These are phyloP conservation scores for Naumovozyma baii DNA, from an alignment of 805 yeast genomes.

Conservation along the genomic window DNA sequence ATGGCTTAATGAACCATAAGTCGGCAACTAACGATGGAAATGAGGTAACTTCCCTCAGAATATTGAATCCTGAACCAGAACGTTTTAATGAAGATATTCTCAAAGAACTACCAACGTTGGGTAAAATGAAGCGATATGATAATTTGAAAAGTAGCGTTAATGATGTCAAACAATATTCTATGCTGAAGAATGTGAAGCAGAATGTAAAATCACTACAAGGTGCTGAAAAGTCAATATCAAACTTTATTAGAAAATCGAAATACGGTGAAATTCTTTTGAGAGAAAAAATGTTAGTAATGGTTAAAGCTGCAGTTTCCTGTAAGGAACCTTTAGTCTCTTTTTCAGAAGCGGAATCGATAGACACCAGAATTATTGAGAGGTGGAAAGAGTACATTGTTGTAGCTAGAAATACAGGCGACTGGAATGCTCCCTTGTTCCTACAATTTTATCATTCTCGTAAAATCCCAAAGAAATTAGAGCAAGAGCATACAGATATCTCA, in stretches of 20 bases:
- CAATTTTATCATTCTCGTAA: conserved; percentile 50
- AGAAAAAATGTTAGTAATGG: conserved; percentile 61
- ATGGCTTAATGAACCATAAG: too few species aligned
- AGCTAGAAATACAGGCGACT: conserved; percentile 50
- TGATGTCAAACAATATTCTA: neutral
- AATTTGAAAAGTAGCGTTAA: neutral
- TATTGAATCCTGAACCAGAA: conserved; percentile 13
- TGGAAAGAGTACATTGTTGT: conserved; percentile 78
- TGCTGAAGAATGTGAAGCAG: neutral
- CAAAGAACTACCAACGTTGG: conserved; percentile 15
- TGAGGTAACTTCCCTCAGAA: conserved; percentile 2
- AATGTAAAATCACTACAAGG: conserved; percentile 1
- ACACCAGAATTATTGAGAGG: conserved; percentile 51
- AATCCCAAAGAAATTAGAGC: conserved; percentile 18
- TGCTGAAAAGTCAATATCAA: neutral
- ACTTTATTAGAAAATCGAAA: conserved; percentile 7
- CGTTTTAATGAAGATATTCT: conserved; percentile 16
- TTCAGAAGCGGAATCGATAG: conserved; percentile 42
- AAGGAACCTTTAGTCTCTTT: conserved; percentile 29
- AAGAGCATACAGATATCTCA: neutral
- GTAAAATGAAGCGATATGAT: conserved; percentile 5
- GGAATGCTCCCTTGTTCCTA: conserved; percentile 43
- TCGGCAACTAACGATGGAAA: too few species aligned
- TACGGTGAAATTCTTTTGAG: conserved; percentile 54
- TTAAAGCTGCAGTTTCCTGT: conserved; percentile 32